Evolutionary conservation across 1,139 yeast species (phyloP).

Genomic region (Saccharomyces hybrid): DNA sequence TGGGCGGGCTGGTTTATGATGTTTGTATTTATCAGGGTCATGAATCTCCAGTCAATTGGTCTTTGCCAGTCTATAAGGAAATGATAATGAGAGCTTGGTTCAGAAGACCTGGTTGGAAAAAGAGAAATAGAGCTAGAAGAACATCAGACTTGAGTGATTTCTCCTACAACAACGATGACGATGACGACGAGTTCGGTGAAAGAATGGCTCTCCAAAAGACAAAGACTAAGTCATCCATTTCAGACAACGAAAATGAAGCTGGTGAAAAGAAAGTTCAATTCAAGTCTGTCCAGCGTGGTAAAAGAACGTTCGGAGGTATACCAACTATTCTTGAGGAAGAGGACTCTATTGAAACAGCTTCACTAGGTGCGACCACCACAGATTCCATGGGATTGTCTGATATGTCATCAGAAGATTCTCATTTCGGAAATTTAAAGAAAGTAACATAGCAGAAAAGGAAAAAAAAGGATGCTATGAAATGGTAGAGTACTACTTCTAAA

Average conservation of each 20-base stretch:
- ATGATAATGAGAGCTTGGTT: conserved; percentile 22
- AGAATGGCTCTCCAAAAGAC: conserved; percentile 11
- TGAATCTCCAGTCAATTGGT: conserved; percentile 43
- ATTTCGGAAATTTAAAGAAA: background rate
- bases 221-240: conserved; percentile 12
- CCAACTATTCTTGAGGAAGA: conserved; percentile 30
- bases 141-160: conserved; percentile 27
- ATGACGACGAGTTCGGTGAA: conserved; percentile 1
- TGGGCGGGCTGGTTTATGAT: conserved; percentile 43
- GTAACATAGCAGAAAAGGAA: background rate
- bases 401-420: conserved; percentile 9
- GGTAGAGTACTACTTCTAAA: background rate
- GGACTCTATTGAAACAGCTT: conserved; percentile 19
- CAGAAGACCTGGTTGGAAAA: conserved; percentile 26
- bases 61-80: conserved; percentile 27
- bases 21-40: conserved; percentile 42
- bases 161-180: conserved; percentile 22
- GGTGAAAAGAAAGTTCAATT: conserved; percentile 23
- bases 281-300: conserved; percentile 23
- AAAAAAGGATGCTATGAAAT: background rate
- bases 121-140: conserved; percentile 22
- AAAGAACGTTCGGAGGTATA: conserved; percentile 21
- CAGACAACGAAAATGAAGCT: conserved; percentile 11
- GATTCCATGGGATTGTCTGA: conserved; percentile 17
- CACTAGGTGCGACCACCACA: conserved; percentile 14